Base-by-base conservation (phyloP, 768 basidiomycete species). In the Paxillus rubicundulus region DNA sequence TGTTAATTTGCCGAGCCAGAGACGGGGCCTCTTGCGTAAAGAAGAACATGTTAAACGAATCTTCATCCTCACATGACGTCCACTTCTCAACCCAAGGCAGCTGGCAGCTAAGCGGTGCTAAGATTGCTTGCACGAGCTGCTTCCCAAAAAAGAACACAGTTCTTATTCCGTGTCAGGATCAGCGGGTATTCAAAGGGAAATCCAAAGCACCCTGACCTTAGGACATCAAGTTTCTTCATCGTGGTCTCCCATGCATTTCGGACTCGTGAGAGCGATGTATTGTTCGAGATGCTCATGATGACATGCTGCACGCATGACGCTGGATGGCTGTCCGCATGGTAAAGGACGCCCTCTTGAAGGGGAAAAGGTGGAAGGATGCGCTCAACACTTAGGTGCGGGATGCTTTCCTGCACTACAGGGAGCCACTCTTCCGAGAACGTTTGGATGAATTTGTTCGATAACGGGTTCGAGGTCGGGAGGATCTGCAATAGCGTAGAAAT, bases 311-410 rank as follows among this genome's bases (percentile, higher is more conserved):
- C 74, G 57, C 76, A 78, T 48, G 76, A 67, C 1, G 67, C 65
- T 37, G 68, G 63, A 21, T 64, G 53, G n/a, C 69, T 66, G 30
- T 67, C 67, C 5, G 77, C 74, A 33, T 73, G 69, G 45, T 73
- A 71, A 45, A 79, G 59, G 16, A 79, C 72, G 18, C 78, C 78
- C 61, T 77, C 77, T 52, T 79, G 78, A 13, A 78, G 66, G 17
- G 77, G 66, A 47, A 78, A 76, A 27, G 78, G 66, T 17, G 78
- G 77, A 20, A 77, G 74, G 49, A 70, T 55, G 12, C 44, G 49
- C 33, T 41, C 54, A 9, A 67, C 41, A 14, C 45, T 50, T 5
- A 47, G 12, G 12, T 39, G 49, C 2, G 54, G 45, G 13, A 53
- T 12, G 30, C 40, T 48, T 40, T 55, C 39, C 42, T 47, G 16